These are phyloP conservation scores for Cyberlindnera misumaiensis DNA, from an alignment of 805 yeast species.

Conservation along the genomic window DNA sequence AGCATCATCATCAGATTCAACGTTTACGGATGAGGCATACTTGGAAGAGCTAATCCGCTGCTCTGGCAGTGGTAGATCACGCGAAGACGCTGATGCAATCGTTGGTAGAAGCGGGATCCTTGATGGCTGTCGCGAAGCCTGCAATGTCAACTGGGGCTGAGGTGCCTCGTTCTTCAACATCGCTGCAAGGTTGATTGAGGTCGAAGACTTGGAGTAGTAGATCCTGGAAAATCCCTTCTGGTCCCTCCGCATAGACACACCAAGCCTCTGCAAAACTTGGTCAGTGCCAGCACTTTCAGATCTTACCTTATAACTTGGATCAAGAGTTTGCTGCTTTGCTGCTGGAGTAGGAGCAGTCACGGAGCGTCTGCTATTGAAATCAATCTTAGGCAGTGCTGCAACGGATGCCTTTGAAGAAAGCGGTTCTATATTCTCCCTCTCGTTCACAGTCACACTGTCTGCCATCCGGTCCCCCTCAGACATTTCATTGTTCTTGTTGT, in stretches of 20 bases:
- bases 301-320: slow-evolving; percentile 19
- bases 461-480: too few relatives aligned
- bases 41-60: slow-evolving; percentile 20
- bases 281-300: slow-evolving; percentile 14
- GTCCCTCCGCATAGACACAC: slow-evolving; percentile 16
- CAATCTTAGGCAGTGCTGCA: slow-evolving; percentile 8
- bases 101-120: not conserved
- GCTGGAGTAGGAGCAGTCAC: slow-evolving; percentile 15
- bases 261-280: slow-evolving; percentile 18
- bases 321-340: slow-evolving; percentile 17
- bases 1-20: slow-evolving; percentile 1
- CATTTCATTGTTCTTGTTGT: too few relatives aligned
- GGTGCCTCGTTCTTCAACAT: slow-evolving; percentile 11
- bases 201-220: slow-evolving; percentile 23
- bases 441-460: too few relatives aligned
- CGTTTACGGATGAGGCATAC: slow-evolving; percentile 14
- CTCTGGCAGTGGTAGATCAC: slow-evolving; percentile 2
- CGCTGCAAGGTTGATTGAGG: slow-evolving; percentile 21
- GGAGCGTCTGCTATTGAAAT: slow-evolving; percentile 10
- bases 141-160: slow-evolving; percentile 3
- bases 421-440: not conserved
- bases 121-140: not conserved
- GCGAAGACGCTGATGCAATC: slow-evolving; percentile 7
- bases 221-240: slow-evolving; percentile 18
- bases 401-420: not conserved